Base-by-base conservation (phyloP, 1,284 basidiomycete genomes). In the Puccinia polysora region DNA sequence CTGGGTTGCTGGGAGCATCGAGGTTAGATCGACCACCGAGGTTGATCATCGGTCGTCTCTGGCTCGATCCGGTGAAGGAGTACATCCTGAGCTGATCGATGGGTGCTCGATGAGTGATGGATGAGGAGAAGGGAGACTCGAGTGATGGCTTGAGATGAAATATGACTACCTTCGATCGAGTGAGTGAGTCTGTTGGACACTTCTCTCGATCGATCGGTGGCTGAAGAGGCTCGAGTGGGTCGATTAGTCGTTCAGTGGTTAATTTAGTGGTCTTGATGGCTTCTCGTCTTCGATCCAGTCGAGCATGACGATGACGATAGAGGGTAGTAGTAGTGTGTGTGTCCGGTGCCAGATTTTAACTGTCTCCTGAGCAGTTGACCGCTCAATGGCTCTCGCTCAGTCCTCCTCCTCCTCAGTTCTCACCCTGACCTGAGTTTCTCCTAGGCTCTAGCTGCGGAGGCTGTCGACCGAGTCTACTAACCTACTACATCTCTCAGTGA, bases 41-140 rank as follows among this genome's bases (percentile, higher is more conserved):
- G 18, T 70, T 70, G 58, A 70, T 70, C 43, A 52, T 36, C 7
- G 68, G 68, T 20, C 68, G 55, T 34, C 28, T 36, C 50, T 47
- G 15, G 32, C 45, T 53, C 25, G 68, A 70, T 23, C 68, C 68
- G 12, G 56, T 70, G 58, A 70, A 70, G 15, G 58, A 70, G 49
- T 60, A 70, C 68, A 70, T 70, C 10, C 15, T 68, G 53, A 40
- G 12, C 3, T 47, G 38, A 10, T 45, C 4, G 1, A 20, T 45
- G 4, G 52, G 52, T 15, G 4, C 30, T 4, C n/a, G 30, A 23
- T 55, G 52, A 49, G 4, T 49, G 45, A 4, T n/a, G 45, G 23
- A 23, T 49, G 45, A 14, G 12, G 5, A 23, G 12, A 5, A 15
- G 45, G 12, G 12, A 15, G 4, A 23, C 14, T 4, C 18, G 18